Evolutionary conservation across 257 asterid genomes (phyloP), one percentile per base, ranked within the genome.

Genomic region (Przewalskia tangutica): DNA sequence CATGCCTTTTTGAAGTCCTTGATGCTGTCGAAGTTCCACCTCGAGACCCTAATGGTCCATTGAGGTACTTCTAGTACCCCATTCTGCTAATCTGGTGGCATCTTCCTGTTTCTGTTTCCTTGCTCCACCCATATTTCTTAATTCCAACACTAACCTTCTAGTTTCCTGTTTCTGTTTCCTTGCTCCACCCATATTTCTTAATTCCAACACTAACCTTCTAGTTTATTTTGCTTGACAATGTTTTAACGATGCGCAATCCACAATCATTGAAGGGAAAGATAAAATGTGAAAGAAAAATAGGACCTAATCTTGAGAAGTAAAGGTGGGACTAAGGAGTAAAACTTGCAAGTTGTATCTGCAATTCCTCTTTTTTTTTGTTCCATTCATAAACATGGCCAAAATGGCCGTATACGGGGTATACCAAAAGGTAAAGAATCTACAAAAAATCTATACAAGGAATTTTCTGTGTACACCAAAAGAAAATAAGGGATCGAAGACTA

Each of bases 41-140:
- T 3, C 98, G 98, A 80, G 99, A 97, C 86, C 98, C 99, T 42
- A 87, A 93, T 32, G 98, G 97, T 82, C 97, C 98, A 83, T 91
- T 94, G 82, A 91, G 99, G 99, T 97, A 84, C 36, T 60, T 81
- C 60, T 80, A 11, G 58, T 20, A 50, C 59, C 82, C 4, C 77
- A 62, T 60, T 60, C 63, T 50, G 32, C 32, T 23, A 9, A 18
- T 44, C 32, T 7, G 11, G 77, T 70, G 42, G 55, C 59, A 23
- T 73, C 59, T 73, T 48, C 78, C 20, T 46, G 27, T 11, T 71
- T 0, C 42, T 46, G 59, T 71, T 46, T 71, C 58, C 42, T 46
- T 20, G 77, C 48, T 62, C 8, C 16, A n/a, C 10, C 76, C 56
- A 40, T 42, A 13, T 70, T 58, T 80, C 27, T 55, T 12, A 62